These are phyloP conservation scores for Yamadazyma songkhlaensis DNA, from an alignment of 1,139 yeast genomes.

Conservation along the genomic window DNA sequence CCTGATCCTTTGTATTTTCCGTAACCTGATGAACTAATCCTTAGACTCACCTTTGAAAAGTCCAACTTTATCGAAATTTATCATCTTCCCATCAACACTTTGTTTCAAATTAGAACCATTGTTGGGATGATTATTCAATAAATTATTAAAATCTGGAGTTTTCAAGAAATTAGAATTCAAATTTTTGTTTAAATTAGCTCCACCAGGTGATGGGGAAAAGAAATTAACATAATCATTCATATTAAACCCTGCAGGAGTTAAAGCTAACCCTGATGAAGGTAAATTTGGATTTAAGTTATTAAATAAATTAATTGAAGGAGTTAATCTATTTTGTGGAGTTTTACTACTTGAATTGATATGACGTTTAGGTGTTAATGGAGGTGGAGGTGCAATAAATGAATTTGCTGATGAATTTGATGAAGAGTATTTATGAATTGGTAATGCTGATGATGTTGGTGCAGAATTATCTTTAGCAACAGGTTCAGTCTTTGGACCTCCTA, in stretches of 20 bases:
- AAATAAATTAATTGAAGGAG: conserved; percentile 40
- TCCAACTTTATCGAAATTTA: conserved; percentile 41
- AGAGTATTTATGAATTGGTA: conserved; percentile 14
- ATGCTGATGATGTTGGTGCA: conserved; percentile 17
- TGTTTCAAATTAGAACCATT: conserved; percentile 14
- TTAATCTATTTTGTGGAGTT: conserved; percentile 45
- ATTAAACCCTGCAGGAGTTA: conserved; percentile 72
- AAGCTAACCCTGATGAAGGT: conserved; percentile 44
- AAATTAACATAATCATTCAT: conserved; percentile 80
- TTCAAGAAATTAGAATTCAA: conserved; percentile 28
- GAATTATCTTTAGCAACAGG: conserved; percentile 6
- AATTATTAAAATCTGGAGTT: conserved; percentile 43
- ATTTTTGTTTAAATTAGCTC: conserved; percentile 20
- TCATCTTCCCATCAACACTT: conserved; percentile 43
- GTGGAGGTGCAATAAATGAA: conserved; percentile 40
- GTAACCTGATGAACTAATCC: conserved; percentile 7
- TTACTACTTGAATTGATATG: conserved; percentile 25
- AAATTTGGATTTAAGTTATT: conserved; percentile 25
- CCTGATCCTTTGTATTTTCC: background rate
- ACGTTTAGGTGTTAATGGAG: conserved; percentile 48
- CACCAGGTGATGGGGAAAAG: conserved; percentile 71
- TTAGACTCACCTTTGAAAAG: conserved; percentile 16
- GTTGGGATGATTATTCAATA: conserved; percentile 18
- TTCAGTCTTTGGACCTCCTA: conserved; percentile 5
- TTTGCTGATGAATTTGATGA: conserved; percentile 17